Evolutionary conservation across 352 stramenopile genomes (phyloP).

Genomic region (Pythium aphanidermatum): DNA sequence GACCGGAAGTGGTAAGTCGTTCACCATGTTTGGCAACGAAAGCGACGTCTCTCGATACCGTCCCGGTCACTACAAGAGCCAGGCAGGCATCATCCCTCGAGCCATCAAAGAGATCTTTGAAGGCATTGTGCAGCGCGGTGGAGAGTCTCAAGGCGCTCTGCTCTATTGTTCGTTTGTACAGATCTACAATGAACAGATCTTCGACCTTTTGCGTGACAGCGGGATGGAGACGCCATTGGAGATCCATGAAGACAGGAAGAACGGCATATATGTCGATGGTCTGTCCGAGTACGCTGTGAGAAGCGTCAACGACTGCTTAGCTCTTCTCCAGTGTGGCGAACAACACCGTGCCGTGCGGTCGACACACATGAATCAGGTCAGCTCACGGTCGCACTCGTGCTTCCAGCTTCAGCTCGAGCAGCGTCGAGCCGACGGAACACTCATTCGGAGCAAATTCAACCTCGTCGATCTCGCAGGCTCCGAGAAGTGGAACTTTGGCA

Average conservation of each 20-base stretch:
- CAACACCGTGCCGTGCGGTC: constrained; percentile 86
- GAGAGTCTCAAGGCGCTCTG: constrained; percentile 26
- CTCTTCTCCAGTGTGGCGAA: constrained; percentile 77
- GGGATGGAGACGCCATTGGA: constrained; percentile 64
- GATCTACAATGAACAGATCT: constrained; percentile 92
- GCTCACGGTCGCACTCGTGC: constrained; percentile 85
- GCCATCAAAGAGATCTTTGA: constrained; percentile 87
- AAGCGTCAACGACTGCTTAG: constrained; percentile 79
- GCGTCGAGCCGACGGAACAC: constrained; percentile 49
- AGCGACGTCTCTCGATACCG: constrained; percentile 61
- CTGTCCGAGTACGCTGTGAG: constrained; percentile 88
- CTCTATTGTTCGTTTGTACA: constrained; percentile 86
- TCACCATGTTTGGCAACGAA: constrained; percentile 84
- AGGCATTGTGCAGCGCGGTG: constrained; percentile 53
- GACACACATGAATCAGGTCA: constrained; percentile 90
- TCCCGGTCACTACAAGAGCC: constrained; percentile 70
- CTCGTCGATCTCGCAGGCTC: constrained; percentile 92
- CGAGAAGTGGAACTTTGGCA: constrained; percentile 89
- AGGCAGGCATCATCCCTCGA: constrained; percentile 84
- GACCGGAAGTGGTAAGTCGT: constrained; percentile 81
- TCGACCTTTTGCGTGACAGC: constrained; percentile 82
- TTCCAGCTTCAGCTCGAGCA: constrained; percentile 86
- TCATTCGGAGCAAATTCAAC: constrained; percentile 92
- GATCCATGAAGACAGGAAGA: constrained; percentile 81
- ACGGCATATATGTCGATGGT: constrained; percentile 89